Base-by-base conservation (phyloP, 2,329 filamentous ascomycete genomes). In the Fusarium annulatum region DNA sequence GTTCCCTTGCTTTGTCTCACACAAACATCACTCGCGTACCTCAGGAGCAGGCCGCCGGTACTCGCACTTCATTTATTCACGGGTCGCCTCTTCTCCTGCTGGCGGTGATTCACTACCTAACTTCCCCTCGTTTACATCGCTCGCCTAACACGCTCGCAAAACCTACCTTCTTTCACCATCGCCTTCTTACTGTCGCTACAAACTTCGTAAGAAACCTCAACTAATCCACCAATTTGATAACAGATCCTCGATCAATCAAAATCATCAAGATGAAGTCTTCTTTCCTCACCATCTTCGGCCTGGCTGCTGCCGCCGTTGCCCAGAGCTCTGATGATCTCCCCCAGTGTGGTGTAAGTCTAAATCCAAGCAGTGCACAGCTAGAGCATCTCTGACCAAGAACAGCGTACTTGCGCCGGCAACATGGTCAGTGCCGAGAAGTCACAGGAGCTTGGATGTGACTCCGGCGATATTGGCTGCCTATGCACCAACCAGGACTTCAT, bases 251-350 rank as follows among this genome's bases (percentile, higher is more conserved):
- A 73, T 64, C 68, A 75, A 71, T 61, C 51, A 64, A 66, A 75
- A 46, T 60, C 72, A 61, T 78, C 83, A 88, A 84, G 74, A 89
- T 89, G 87, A 89, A 88, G 86, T 81, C 82, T 63, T 78, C 82
- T 65, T 71, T 85, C 74, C 75, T 87, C 75, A 77, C 85, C 69
- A 74, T 85, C 76, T 82, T 82, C 79, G 78, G 83, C 72, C 77
- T 86, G 62, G 82, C 82, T 71, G 81, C 83, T 53, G 77, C 83
- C 45, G 83, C 78, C 69, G 80, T 80, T 23, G 85, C 84, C 45
- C 86, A 88, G 78, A 77, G 82, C 69, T 58, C 82, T 52, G 60
- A 79, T 64, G 79, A 81, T 62, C 85, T 89, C 57, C 84, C 87
- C 39, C 64, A 78, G 23, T 90, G 88, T 76, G 88, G 85, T 80